These are phyloP conservation scores for Diversispora eburnea DNA, from an alignment of 192 early-diverging fungal species.

Conservation along the genomic window DNA sequence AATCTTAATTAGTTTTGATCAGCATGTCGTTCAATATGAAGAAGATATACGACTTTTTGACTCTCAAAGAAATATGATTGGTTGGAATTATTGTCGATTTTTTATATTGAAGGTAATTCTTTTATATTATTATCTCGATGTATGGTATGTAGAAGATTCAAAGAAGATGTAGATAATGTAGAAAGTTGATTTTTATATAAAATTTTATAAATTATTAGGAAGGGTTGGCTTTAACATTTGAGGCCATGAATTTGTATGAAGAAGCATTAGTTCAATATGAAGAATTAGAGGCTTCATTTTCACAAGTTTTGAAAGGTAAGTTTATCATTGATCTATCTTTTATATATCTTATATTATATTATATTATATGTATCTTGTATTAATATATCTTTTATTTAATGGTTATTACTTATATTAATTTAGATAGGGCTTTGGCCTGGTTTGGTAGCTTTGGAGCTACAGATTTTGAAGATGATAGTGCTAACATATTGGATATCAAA, in stretches of 20 bases:
- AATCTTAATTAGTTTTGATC: conserved; percentile 67
- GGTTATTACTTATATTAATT: conserved; percentile 4
- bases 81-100: conserved; percentile 99
- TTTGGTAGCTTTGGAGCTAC: conserved; percentile 89
- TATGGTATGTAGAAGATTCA: not conserved
- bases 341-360: conserved; percentile 4
- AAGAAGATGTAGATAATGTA: not conserved
- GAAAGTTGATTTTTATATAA: not conserved
- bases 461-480: conserved; percentile 82
- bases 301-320: conserved; percentile 81
- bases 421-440: conserved; percentile 85
- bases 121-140: not conserved
- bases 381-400: not conserved
- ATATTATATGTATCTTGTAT: too few relatives aligned
- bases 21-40: conserved; percentile 78
- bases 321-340: not conserved
- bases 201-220: conserved; percentile 48
- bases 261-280: conserved; percentile 94
- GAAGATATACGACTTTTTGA: conserved; percentile 88
- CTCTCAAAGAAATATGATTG: conserved; percentile 88
- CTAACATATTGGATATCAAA: conserved; percentile 70
- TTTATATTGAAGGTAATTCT: conserved; percentile 82
- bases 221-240: conserved; percentile 77
- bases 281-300: conserved; percentile 93
- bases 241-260: conserved; percentile 80